phyloP scores from a whole-genome alignment of 129 eudicot species.

The Artemisia annua region DNA sequence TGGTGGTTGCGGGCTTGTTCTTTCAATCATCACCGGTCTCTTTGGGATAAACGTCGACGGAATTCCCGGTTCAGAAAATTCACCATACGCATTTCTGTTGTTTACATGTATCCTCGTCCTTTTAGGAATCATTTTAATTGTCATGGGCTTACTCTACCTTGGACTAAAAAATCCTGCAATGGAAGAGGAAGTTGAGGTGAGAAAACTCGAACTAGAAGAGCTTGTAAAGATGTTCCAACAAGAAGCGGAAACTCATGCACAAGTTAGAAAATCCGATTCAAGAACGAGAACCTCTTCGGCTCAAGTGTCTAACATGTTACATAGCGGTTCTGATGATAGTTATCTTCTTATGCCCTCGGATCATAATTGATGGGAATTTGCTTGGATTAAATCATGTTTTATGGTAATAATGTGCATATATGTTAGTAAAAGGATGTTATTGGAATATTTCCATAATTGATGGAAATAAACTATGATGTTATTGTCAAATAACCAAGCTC shows the following conservation, averaged over 20 bases:
- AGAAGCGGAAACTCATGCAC: slow-evolving; percentile 72
- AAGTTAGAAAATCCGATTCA: slow-evolving; percentile 48
- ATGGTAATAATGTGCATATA: too few relatives aligned
- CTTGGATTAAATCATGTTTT: background rate
- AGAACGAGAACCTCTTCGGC: slow-evolving; percentile 10
- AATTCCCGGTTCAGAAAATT: slow-evolving; percentile 53
- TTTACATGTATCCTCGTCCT: slow-evolving; percentile 48
- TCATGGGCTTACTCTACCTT: slow-evolving; percentile 56
- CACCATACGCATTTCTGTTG: slow-evolving; percentile 60
- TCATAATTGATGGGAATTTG: slow-evolving; percentile 16
- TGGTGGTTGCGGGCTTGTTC: slow-evolving; percentile 87
- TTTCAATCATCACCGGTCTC: slow-evolving; percentile 54
- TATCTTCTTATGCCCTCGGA: slow-evolving; percentile 44
- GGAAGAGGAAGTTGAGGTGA: slow-evolving; percentile 57
- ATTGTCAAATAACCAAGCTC: too few relatives aligned
- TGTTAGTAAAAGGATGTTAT: too few relatives aligned
- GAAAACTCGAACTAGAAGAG: slow-evolving; percentile 60
- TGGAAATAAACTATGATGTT: too few relatives aligned
- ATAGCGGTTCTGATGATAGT: slow-evolving; percentile 19
- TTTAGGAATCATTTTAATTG: slow-evolving; percentile 53
- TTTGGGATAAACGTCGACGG: slow-evolving; percentile 80
- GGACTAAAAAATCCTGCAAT: slow-evolving; percentile 52
- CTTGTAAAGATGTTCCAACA: slow-evolving; percentile 63
- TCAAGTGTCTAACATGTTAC: slow-evolving; percentile 26
- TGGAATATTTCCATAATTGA: too few relatives aligned